These are phyloP conservation scores for Cicer pinnatifidum DNA, from an alignment of 306 rosid genomes.

Conservation along the genomic window DNA sequence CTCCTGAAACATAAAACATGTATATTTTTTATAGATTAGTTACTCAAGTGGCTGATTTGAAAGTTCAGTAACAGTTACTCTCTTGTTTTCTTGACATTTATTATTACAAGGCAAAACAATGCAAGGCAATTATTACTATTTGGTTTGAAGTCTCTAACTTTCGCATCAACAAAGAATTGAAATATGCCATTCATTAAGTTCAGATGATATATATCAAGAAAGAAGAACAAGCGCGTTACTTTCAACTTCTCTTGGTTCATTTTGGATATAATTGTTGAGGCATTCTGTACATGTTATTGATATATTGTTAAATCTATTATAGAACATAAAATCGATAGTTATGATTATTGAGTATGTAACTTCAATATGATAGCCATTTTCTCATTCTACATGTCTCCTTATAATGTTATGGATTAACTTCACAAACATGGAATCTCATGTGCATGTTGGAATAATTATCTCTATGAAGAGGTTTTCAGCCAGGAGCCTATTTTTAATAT, in stretches of 20 bases:
- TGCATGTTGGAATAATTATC: slow-evolving; percentile 34
- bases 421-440: slow-evolving; percentile 7
- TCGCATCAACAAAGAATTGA: slow-evolving; percentile 1
- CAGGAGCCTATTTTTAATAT: not conserved
- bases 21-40: slow-evolving; percentile 26
- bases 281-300: slow-evolving; percentile 10
- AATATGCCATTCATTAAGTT: slow-evolving; percentile 11
- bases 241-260: slow-evolving; percentile 35
- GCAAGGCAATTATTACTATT: slow-evolving; percentile 16
- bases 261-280: slow-evolving; percentile 21
- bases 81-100: slow-evolving; percentile 27
- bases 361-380: slow-evolving; percentile 15
- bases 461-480: slow-evolving; percentile 23
- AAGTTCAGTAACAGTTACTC: slow-evolving; percentile 13
- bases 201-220: slow-evolving; percentile 12
- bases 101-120: slow-evolving; percentile 10
- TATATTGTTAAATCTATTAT: slow-evolving; percentile 18
- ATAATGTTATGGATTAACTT: slow-evolving; percentile 28
- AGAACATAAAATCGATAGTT: slow-evolving; percentile 17
- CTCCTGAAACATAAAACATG: slow-evolving; percentile 17
- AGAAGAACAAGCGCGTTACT: slow-evolving; percentile 1
- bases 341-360: slow-evolving; percentile 9
- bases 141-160: slow-evolving; percentile 35
- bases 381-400: slow-evolving; percentile 4
- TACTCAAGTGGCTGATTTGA: slow-evolving; percentile 12